phyloP scores from a whole-genome alignment of 208 protist species.

The Acanthamoeba polyphaga region DNA sequence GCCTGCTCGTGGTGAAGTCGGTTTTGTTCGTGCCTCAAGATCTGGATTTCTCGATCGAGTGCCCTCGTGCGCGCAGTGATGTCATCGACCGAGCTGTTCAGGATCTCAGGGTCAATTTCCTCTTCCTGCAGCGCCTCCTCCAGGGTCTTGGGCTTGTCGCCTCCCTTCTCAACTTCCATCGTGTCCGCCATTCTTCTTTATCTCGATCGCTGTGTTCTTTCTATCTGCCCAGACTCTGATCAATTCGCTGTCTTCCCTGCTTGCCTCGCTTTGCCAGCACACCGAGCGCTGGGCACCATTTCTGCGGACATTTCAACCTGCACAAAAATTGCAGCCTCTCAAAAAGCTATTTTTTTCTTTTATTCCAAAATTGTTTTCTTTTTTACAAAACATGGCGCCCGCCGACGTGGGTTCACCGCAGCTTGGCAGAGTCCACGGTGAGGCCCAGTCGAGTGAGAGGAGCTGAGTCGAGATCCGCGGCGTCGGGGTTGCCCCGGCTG shows the following conservation, averaged over 20 bases:
- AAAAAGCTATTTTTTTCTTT: too few relatives aligned
- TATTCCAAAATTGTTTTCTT: too few relatives aligned
- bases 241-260: not conserved
- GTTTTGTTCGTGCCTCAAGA: conserved; percentile 85
- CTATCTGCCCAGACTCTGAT: not conserved
- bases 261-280: not conserved
- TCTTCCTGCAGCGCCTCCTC: conserved; percentile 75
- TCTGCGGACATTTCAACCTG: not conserved
- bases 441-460: conserved; percentile 22
- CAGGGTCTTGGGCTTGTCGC: conserved; percentile 73
- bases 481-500: not conserved
- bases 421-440: conserved; percentile 31
- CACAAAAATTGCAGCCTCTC: not conserved
- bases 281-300: not conserved
- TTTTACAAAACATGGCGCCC: too few relatives aligned
- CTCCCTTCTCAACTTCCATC: conserved; percentile 60
- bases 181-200: conserved; percentile 14
- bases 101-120: conserved; percentile 54
- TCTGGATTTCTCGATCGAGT: conserved; percentile 91
- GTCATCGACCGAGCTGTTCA: conserved; percentile 82
- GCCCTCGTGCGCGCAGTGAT: conserved; percentile 87
- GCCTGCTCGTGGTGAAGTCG: conserved; percentile 90
- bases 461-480: not conserved
- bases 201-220: not conserved
- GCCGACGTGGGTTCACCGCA: not conserved